phyloP scores from a whole-genome alignment of 345 rosid genomes.

The Corchorus capsularis region DNA sequence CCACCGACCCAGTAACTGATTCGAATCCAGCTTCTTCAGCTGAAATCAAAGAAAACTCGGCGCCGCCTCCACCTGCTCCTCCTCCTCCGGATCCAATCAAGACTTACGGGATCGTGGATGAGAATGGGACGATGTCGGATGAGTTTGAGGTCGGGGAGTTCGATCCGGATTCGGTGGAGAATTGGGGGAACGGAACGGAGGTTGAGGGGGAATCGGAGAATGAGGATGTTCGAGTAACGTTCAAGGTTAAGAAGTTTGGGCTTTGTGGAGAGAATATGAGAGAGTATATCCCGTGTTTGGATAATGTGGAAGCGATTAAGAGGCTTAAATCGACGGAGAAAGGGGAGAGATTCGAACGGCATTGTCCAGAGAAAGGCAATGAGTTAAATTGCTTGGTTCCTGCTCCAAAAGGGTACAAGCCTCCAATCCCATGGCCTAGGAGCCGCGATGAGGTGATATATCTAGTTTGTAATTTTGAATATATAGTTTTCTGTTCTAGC shows the following conservation, averaged over 20 bases:
- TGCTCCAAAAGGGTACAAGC: conserved; percentile 66
- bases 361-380: conserved; percentile 69
- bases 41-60: not conserved
- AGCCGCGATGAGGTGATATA: conserved; percentile 86
- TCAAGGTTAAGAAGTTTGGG: conserved; percentile 39
- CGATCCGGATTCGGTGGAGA: conserved; percentile 61
- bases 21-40: not conserved
- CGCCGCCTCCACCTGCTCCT: conserved; percentile 34
- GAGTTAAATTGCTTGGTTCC: conserved; percentile 83
- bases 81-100: conserved; percentile 41
- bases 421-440: conserved; percentile 85
- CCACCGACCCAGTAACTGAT: conserved; percentile 11
- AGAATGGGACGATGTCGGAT: conserved; percentile 81
- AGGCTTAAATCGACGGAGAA: conserved; percentile 67
- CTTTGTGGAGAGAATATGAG: conserved; percentile 64
- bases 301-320: conserved; percentile 67
- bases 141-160: conserved; percentile 81
- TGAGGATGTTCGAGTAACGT: conserved; percentile 26
- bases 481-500: not conserved
- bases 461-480: not conserved
- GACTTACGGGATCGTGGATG: conserved; percentile 73
- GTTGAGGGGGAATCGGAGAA: conserved; percentile 26
- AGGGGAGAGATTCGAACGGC: conserved; percentile 83
- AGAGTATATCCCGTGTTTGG: conserved; percentile 91
- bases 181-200: conserved; percentile 48